Evolutionary conservation across 176 grass and related monocot genomes (phyloP), one percentile per base, ranked within the genome.

Genomic region (Triticum timopheevii): DNA sequence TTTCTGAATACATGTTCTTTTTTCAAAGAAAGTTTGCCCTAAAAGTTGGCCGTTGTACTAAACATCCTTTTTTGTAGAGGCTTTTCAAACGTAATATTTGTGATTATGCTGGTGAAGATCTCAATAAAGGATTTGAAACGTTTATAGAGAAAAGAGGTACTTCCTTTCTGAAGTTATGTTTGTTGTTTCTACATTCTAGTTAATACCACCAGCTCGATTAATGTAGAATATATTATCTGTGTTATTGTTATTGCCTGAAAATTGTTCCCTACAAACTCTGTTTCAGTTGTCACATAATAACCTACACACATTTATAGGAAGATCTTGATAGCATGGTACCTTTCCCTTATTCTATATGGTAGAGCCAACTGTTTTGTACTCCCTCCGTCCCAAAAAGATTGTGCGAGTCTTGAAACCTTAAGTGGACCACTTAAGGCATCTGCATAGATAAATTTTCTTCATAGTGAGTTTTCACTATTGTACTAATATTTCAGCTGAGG

Each of bases 61-160:
- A 89, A 69, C 4, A 38, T 87, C 83, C 17, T 77, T 85, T 61
- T 69, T 73, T 84, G 69, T 90, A 99, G 97, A 94, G 97, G 77
- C 94, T 96, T 80, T 99, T 99, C 90, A 99, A 99, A 89, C 92
- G 92, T 54, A 87, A 86, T 74, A 81, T 99, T 74, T 91, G 89
- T 83, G 94, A 99, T 23, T 93, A 94, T 83, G 42, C 88, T 13
- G 97, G 97, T 69, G 82, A 93, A 36, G 85, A 99, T 90, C 88
- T 99, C 44, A 99, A 96, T 89, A 91, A 87, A 91, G 97, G 97
- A 38, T 99, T 96, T 42, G 97, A 96, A 38, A 66, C 97, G 79
- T 99, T 94, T 69, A 74, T 90, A 65, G 97, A 96, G 73, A 99
- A 99, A 90, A 96, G 17, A 96, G 97, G 97, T 99, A 80, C 24